Evolutionary conservation across 345 rosid genomes (phyloP).

Genomic region (Populus pruinosa): DNA sequence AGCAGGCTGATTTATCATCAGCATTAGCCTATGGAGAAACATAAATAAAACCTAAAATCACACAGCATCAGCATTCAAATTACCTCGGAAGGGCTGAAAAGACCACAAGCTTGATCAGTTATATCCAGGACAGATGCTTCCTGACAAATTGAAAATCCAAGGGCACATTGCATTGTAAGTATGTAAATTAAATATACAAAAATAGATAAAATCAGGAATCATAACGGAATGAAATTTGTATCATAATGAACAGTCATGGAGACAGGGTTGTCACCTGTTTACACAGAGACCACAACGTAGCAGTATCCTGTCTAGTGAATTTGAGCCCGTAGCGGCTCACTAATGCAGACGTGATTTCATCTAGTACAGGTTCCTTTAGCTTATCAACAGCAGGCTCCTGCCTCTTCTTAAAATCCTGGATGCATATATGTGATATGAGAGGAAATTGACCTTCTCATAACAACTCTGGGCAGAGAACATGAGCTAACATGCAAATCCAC

Average conservation of each 20-base stretch:
- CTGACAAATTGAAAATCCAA: slow-evolving; percentile 41
- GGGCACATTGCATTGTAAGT: not conserved
- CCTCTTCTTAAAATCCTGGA: slow-evolving; percentile 54
- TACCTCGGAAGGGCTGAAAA: slow-evolving; percentile 81
- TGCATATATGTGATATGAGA: slow-evolving; percentile 7
- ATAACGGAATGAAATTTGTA: not conserved
- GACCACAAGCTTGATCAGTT: slow-evolving; percentile 81
- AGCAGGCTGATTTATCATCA: not conserved
- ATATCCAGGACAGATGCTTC: slow-evolving; percentile 85
- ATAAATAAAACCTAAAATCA: not conserved
- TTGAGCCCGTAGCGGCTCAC: slow-evolving; percentile 51
- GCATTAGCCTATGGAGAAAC: not conserved
- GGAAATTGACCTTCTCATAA: not conserved
- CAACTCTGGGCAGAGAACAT: not conserved
- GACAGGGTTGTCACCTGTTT: slow-evolving; percentile 55
- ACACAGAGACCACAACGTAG: slow-evolving; percentile 93
- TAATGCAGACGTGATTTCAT: slow-evolving; percentile 66
- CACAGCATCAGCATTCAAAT: not conserved
- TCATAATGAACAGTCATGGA: not conserved
- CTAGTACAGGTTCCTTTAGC: slow-evolving; percentile 77
- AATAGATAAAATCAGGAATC: not conserved
- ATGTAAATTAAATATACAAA: not conserved
- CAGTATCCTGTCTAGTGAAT: slow-evolving; percentile 66
- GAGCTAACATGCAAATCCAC: not conserved
- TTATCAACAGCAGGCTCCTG: slow-evolving; percentile 68